phyloP scores from a whole-genome alignment of 768 basidiomycete species.

The Suillus weaverae region DNA sequence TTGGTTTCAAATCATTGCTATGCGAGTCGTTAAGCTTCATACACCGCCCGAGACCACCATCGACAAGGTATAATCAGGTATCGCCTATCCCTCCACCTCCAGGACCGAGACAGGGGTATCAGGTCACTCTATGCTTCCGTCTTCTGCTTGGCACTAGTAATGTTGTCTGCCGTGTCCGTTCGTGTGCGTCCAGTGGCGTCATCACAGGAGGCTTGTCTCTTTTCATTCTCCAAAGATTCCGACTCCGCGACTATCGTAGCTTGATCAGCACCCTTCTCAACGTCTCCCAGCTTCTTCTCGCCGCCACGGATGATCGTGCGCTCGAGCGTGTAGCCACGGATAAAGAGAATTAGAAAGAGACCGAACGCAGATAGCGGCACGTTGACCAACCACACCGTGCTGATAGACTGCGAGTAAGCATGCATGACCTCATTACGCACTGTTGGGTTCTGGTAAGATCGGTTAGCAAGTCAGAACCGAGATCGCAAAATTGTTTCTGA shows the following conservation, averaged over 20 bases:
- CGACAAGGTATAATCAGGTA: background rate
- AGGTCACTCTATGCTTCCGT: constrained; percentile 3
- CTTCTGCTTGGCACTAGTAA: background rate
- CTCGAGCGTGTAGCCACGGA: constrained; percentile 38
- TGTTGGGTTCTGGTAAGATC: constrained; percentile 26
- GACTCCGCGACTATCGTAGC: background rate
- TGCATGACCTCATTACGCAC: constrained; percentile 35
- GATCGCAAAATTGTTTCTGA: constrained; percentile 2
- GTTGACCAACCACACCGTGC: constrained; percentile 41
- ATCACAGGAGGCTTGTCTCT: constrained; percentile 1
- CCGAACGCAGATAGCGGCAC: constrained; percentile 33
- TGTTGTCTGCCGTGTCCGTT: background rate
- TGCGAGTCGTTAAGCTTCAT: background rate
- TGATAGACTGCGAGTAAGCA: constrained; percentile 37
- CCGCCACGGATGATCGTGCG: constrained; percentile 21
- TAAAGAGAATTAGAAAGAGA: constrained; percentile 33
- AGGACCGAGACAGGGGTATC: background rate
- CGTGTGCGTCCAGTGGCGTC: constrained; percentile 7
- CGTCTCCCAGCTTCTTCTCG: constrained; percentile 22
- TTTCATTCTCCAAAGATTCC: constrained; percentile 2
- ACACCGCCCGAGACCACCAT: background rate
- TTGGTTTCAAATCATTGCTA: background rate
- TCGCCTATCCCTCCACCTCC: background rate
- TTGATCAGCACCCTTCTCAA: constrained; percentile 26
- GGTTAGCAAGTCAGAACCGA: background rate